Base-by-base conservation (phyloP, 1,139 yeast species). In the Diutina mesorugosa region DNA sequence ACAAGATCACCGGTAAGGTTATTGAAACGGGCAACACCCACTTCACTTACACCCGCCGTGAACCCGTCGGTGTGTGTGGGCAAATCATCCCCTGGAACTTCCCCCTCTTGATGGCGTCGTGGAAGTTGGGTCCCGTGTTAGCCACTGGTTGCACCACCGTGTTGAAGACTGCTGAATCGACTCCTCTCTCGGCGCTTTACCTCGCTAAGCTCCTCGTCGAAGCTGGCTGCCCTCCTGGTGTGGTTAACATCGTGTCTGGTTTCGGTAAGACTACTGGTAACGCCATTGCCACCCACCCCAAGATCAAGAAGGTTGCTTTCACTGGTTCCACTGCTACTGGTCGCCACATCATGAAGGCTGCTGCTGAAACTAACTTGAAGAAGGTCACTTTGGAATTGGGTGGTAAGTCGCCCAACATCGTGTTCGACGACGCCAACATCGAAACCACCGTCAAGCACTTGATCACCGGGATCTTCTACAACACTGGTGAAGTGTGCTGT, bases 51-150 rank as follows among this genome's bases (percentile, higher is more conserved):
- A 63, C 76, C 58, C 71, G 75, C 65, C 71, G 71, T 63, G 90
- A 85, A 71, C 90, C 93, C 60, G 68, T 86, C 62, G 91, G 91
- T 66, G 91, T 86, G 55, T 84, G 89, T 71, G 93, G 91, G 59
- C 88, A 84, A 69, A 84, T 86, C 63, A 85, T 87, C 64, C 95
- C 95, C 63, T 87, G 95, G 95, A 87, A 87, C 72, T 88, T 87
- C 83, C 95, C 95, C 62, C 72, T 88, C 62, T 75, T 87, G 69
- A 85, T 88, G 90, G 83, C 86, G 74, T 72, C 90, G 18, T 87
- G 95, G 96, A 87, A 87, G 73, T 74, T 88, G 60, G 93, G 87
- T 59, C 95, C 96, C 56, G 93, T 91, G 58, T 72, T 88, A 64
- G 89, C 90, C 59, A 76, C 90, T 59, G 95, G 95, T 73, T 87